Evolutionary conservation across 2,329 filamentous ascomycete species (phyloP), one percentile per base, ranked within the genome.

Genomic region (Aureobasidium zeae): DNA sequence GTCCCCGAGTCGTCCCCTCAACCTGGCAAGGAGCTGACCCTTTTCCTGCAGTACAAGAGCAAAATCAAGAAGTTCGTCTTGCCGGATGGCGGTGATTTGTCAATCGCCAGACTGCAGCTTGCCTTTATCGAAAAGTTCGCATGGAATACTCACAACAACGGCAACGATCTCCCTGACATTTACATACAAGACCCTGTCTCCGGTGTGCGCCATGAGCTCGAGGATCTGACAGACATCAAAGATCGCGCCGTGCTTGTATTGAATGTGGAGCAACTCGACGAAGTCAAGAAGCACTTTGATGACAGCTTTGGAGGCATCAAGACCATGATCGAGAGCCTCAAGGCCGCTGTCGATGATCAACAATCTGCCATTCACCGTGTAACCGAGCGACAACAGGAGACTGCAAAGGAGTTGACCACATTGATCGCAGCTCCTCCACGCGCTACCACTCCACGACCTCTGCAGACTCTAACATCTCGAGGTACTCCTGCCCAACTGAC

Each of bases 51-150:
- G 63, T 95, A 96, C 67, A 94, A 93, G 61, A 91, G 83, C 54
- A 91, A 91, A 60, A 88, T 96, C 54, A 96, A 95, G 66, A 96
- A 96, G 61, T 93, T 93, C 59, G 79, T 94, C 12, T 74, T 96
- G 24, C 69, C 85, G 1, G 87, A 93, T 59, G 89, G 89, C 1
- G 79, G 81, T 22, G 86, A 89, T 49, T 71, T 98, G 9, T 89
- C 86, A 2, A 81, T 95, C 47, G 87, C 87, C 1, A 77, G 88
- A 17, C 65, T 98, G 46, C 89, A 98, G 61, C 73, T 98, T 20
- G 89, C 91, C 1, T 98, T 98, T 55, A 98, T 98, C 54, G 91
- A 98, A 54, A 98, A 95, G 60, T 98, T 98, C 59, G 91, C 89
- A 0, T 98, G 93, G 88, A 96, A 94, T 55, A 95, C 89, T 1